These are phyloP conservation scores for Vitis rupestris DNA, from an alignment of 164 flowering plant species.

Conservation along the genomic window DNA sequence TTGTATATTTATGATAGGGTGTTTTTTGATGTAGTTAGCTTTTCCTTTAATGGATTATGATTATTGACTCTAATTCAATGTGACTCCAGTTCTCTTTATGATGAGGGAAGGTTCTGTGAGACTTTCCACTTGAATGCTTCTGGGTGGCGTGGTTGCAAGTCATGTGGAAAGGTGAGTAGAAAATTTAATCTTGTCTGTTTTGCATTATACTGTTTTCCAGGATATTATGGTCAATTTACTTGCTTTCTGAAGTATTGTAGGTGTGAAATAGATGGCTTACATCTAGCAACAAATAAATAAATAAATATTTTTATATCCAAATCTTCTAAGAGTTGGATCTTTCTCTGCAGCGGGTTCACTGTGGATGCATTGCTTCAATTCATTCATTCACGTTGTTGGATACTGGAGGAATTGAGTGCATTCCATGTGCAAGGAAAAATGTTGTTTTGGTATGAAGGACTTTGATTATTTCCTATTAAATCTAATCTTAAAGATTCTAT, in stretches of 20 bases:
- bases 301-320: too few species aligned
- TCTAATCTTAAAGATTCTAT: too few species aligned
- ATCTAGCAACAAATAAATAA: too few species aligned
- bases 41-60: not conserved
- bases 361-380: constrained; percentile 87
- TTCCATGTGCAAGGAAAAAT: constrained; percentile 69
- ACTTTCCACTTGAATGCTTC: constrained; percentile 61
- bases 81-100: constrained; percentile 57
- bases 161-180: constrained; percentile 78
- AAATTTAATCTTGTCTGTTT: not conserved
- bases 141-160: constrained; percentile 91
- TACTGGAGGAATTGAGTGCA: constrained; percentile 87
- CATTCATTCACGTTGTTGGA: constrained; percentile 64
- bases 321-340: constrained; percentile 1
- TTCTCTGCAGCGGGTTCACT: constrained; percentile 74
- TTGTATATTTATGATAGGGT: too few species aligned
- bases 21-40: not conserved
- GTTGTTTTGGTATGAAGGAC: constrained; percentile 43
- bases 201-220: not conserved
- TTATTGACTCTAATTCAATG: constrained; percentile 1
- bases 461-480: not conserved
- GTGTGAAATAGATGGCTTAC: not conserved
- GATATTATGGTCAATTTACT: constrained; percentile 1
- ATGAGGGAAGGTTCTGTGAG: constrained; percentile 73
- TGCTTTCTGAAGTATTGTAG: not conserved